phyloP scores from a whole-genome alignment of 1,284 basidiomycete genomes.

The Cutaneotrichosporon sp. region DNA sequence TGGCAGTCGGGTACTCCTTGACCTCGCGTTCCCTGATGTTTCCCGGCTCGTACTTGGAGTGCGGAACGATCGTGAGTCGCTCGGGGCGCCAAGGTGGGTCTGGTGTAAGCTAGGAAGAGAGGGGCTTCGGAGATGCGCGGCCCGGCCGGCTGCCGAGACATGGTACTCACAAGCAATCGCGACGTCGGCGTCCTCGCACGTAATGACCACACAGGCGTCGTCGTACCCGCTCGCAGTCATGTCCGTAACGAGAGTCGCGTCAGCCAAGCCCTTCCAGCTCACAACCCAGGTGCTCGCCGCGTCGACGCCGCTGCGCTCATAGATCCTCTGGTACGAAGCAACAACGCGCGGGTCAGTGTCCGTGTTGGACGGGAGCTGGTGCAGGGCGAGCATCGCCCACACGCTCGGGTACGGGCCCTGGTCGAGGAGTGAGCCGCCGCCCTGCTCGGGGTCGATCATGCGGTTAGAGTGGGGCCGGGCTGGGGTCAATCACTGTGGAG shows the following conservation, averaged over 20 bases:
- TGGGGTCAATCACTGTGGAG: conserved; percentile 12
- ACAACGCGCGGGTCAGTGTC: conserved; percentile 61
- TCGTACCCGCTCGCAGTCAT: conserved; percentile 30
- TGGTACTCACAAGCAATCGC: conserved; percentile 39
- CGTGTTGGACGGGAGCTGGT: conserved; percentile 65
- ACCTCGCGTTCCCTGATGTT: conserved; percentile 31
- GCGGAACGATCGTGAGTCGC: conserved; percentile 48
- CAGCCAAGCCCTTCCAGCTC: conserved; percentile 59
- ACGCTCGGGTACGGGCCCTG: conserved; percentile 78
- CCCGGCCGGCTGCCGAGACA: neutral
- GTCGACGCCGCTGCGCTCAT: conserved; percentile 75
- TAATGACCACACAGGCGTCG: conserved; percentile 35
- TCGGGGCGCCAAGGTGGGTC: conserved; percentile 40
- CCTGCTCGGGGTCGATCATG: conserved; percentile 74
- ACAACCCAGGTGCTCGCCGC: conserved; percentile 72
- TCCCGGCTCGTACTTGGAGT: conserved; percentile 60
- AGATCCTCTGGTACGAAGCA: conserved; percentile 52
- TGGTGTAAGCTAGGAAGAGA: conserved; percentile 16
- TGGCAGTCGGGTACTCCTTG: conserved; percentile 59
- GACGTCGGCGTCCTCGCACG: conserved; percentile 46
- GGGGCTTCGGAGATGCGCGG: no score
- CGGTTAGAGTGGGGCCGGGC: conserved; percentile 57
- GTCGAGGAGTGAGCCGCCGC: conserved; percentile 81
- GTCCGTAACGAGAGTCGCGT: conserved; percentile 39
- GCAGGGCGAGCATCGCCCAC: conserved; percentile 77